Percentiles rank a stretch among this genome's conserved stretches.
Evolutionary conservation across 2,329 filamentous ascomycete genomes (phyloP).

Genomic region (Xylaria digitata): DNA sequence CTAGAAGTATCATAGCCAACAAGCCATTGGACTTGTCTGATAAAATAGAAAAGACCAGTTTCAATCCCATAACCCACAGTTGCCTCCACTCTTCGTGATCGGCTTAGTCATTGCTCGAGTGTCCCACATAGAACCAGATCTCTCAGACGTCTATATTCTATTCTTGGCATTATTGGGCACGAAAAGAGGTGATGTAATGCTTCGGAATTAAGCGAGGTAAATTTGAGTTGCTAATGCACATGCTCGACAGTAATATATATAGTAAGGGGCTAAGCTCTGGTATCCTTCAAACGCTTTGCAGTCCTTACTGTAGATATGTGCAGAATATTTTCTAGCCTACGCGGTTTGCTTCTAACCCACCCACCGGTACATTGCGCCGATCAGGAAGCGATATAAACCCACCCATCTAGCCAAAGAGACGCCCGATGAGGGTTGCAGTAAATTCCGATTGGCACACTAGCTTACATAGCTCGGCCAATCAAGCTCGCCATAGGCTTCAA

Average conservation of each 20-base stretch:
- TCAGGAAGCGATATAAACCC: constrained; percentile 4
- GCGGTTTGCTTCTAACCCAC: constrained; percentile 2
- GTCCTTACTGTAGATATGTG: not conserved
- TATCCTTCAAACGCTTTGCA: not conserved
- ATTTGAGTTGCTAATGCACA: not conserved
- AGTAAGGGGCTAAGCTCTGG: not conserved
- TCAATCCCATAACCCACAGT: not conserved
- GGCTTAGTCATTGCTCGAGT: not conserved
- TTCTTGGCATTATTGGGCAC: not conserved
- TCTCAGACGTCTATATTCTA: not conserved
- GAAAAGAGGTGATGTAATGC: not conserved
- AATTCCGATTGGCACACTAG: constrained; percentile 23
- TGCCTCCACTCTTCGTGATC: not conserved
- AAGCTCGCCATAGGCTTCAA: not conserved
- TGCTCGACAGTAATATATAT: not conserved
- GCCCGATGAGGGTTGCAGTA: not conserved
- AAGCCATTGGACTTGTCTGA: not conserved
- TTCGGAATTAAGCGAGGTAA: not conserved
- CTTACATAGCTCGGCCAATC: constrained; percentile 2
- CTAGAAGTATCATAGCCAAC: constrained; percentile 22
- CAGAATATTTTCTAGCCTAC: not conserved
- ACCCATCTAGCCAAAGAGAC: constrained; percentile 1
- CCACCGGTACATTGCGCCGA: not conserved
- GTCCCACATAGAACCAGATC: not conserved
- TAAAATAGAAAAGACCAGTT: not conserved